phyloP scores from a whole-genome alignment of 1,284 basidiomycete genomes.

The Xerocomus nothofagi region DNA sequence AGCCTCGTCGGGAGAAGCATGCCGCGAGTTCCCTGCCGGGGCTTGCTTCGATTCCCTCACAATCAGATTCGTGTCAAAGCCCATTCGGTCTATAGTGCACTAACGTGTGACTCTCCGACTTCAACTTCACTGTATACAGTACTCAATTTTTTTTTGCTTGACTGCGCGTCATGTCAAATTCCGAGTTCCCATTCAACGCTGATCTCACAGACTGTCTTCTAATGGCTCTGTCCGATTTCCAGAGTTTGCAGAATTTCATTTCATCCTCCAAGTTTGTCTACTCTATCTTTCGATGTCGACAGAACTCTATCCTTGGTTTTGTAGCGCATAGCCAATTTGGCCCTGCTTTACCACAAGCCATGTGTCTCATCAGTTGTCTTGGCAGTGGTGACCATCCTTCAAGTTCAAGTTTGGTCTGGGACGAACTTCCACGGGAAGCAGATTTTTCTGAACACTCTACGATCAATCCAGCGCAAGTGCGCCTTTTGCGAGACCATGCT shows the following conservation, averaged over 20 bases:
- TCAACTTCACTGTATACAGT: not conserved
- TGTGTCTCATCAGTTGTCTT: conserved; percentile 24
- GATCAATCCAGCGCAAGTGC: conserved; percentile 13
- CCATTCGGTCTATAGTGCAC: not conserved
- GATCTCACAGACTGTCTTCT: conserved; percentile 37
- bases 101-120: too few species aligned
- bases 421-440: conserved; percentile 3
- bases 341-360: conserved; percentile 35
- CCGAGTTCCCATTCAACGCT: conserved; percentile 6
- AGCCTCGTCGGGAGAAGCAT: too few species aligned
- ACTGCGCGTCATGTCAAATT: conserved; percentile 4
- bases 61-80: too few species aligned
- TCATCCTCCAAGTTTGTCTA: conserved; percentile 35
- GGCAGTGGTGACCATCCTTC: not conserved
- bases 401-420: not conserved
- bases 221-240: conserved; percentile 31
- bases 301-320: conserved; percentile 34
- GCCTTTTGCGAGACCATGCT: conserved; percentile 22
- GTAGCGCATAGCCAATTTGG: conserved; percentile 37
- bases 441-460: conserved; percentile 1
- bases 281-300: conserved; percentile 32
- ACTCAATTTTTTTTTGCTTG: not conserved
- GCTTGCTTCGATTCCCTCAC: too few species aligned
- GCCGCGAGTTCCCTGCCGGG: too few species aligned
- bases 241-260: conserved; percentile 29